A percentile compares a stretch with the other conserved stretches of the same genome.
Evolutionary conservation across 2,329 filamentous ascomycete species (phyloP).

Genomic region (Fusarium chlamydosporum): DNA sequence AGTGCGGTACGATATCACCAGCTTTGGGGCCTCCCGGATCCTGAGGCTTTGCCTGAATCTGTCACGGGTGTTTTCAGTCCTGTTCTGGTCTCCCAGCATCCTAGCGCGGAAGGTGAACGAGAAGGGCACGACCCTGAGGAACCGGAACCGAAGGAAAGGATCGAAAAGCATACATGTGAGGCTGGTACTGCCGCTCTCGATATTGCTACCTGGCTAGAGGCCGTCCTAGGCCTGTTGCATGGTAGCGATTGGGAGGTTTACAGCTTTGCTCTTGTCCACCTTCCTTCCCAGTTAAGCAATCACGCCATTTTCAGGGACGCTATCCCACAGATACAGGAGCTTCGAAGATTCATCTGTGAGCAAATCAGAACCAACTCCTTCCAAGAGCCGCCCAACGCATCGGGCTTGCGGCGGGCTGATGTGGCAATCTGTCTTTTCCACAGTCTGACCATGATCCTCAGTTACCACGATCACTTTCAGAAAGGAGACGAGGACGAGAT

Average conservation of each 20-base stretch:
- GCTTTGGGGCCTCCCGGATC: constrained; percentile 72
- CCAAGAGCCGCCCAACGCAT: constrained; percentile 83
- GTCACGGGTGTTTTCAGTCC: constrained; percentile 64
- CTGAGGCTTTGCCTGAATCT: constrained; percentile 66
- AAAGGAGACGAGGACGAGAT: constrained; percentile 91
- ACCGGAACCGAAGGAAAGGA: constrained; percentile 10
- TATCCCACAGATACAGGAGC: constrained; percentile 79
- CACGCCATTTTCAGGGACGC: constrained; percentile 85
- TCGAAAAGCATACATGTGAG: constrained; percentile 43
- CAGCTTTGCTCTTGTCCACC: constrained; percentile 87
- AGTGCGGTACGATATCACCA: constrained; percentile 60
- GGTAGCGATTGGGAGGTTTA: constrained; percentile 92
- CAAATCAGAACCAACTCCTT: constrained; percentile 84
- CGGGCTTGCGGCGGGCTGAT: constrained; percentile 86
- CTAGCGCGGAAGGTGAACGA: background rate
- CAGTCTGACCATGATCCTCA: constrained; percentile 86
- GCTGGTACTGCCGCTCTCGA: constrained; percentile 66
- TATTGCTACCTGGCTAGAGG: constrained; percentile 80
- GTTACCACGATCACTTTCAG: constrained; percentile 88
- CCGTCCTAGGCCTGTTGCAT: constrained; percentile 78
- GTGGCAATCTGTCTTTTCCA: constrained; percentile 92
- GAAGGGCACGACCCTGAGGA: constrained; percentile 34
- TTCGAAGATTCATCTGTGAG: constrained; percentile 84
- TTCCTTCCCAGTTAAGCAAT: constrained; percentile 90
- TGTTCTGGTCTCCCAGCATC: constrained; percentile 62